Evolutionary conservation across 2,329 filamentous ascomycete genomes (phyloP), one percentile per base, ranked within the genome.

Genomic region (Colletotrichum trifolii): DNA sequence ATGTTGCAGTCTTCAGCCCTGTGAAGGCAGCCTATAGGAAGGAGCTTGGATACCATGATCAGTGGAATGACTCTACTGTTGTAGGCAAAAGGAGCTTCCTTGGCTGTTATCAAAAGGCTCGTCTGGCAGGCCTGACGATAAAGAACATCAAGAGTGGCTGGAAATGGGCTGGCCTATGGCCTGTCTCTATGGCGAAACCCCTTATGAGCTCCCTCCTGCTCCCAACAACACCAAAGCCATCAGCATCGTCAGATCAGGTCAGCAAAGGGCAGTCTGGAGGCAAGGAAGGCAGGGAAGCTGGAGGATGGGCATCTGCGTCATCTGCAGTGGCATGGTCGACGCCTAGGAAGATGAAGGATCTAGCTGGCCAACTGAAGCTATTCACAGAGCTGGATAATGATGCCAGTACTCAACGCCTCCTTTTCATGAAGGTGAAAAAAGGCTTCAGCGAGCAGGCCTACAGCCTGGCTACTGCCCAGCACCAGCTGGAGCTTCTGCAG

Each of bases 171-270:
- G 47, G 25, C 7, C 7, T 49, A 13, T 49, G 33, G 47, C 47
- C 47, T 36, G 25, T 49, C 33, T 35, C 10, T 36, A 36, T 49
- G 6, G 47, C 33, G 2, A 49, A 11, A 35, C 47, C 50, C 38
- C 50, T 54, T 13, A 43, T 43, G 1, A 54, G 50, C 38, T 11
- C 50, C 34, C 15, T 54, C n/a, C 38, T 54, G 36, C 50, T 54
- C 35, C 8, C 40, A 38, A 54, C 25, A 8, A 54, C 38, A n/a
- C 13, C 15, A 43, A 54, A 36, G 2, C 50, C 50, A 1, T 7
- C 50, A 1, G 34, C 25, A 42, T 4, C 12, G 8, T 3, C 36
- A 25, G 9, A 1, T 34, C 15, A 43, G 38, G 50, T 4, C n/a
- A 13, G 0, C 8, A 33, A 42, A 13, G 36, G 38, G n/a, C 52